Percentiles rank a stretch among this genome's conserved stretches.
These are phyloP conservation scores for Rhizoclosmatium sp. DNA, from an alignment of 192 early-diverging fungal species.

Conservation along the genomic window DNA sequence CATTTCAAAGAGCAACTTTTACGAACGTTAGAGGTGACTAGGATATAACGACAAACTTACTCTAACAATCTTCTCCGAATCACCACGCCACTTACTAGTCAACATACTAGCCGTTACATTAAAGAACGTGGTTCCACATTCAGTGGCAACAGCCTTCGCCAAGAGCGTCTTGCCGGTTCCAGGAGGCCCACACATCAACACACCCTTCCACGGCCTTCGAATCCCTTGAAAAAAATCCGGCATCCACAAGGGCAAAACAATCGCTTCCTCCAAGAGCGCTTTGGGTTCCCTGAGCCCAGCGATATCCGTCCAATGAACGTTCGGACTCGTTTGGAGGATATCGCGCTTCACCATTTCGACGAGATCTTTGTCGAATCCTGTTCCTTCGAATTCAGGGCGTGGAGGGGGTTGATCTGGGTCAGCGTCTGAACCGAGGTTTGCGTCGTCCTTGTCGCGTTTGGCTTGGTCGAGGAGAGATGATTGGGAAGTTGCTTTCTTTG, in stretches of 20 bases:
- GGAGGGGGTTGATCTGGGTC: background rate
- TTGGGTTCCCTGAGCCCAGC: slow-evolving; percentile 69
- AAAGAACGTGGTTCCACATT: slow-evolving; percentile 73
- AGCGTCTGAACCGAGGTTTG: background rate
- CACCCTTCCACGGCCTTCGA: slow-evolving; percentile 69
- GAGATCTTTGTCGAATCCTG: slow-evolving; percentile 69
- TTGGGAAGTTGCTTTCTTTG: slow-evolving; percentile 48
- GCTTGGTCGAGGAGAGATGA: slow-evolving; percentile 39
- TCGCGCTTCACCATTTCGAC: slow-evolving; percentile 70
- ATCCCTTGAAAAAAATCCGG: slow-evolving; percentile 71
- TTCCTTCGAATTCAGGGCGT: slow-evolving; percentile 52
- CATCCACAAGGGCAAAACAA: slow-evolving; percentile 72
- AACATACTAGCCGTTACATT: slow-evolving; percentile 68
- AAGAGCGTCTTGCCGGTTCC: slow-evolving; percentile 72
- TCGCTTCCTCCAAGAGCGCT: slow-evolving; percentile 66
- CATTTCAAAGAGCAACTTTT: slow-evolving; percentile 64
- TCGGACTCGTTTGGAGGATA: slow-evolving; percentile 63
- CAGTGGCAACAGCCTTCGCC: slow-evolving; percentile 71
- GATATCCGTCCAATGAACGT: slow-evolving; percentile 66
- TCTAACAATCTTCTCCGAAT: slow-evolving; percentile 69
- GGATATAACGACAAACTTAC: slow-evolving; percentile 34
- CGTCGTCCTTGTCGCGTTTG: background rate
- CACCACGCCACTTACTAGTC: slow-evolving; percentile 70
- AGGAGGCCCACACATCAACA: slow-evolving; percentile 70
- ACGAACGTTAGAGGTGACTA: slow-evolving; percentile 13